These are phyloP conservation scores for Cicer chorassanicum DNA, from an alignment of 306 rosid species.

Conservation along the genomic window DNA sequence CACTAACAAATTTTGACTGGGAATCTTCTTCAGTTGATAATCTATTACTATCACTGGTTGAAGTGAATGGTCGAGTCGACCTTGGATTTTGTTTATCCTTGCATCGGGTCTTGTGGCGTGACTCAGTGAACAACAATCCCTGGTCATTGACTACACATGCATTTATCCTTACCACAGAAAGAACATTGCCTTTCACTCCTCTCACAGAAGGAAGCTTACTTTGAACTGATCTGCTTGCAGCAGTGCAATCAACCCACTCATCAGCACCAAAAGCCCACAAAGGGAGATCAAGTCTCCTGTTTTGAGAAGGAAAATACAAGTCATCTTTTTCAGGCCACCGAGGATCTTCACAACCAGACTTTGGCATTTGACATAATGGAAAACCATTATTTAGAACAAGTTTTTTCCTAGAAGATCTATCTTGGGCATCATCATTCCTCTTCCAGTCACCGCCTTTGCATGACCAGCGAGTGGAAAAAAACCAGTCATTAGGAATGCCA, in stretches of 20 bases:
- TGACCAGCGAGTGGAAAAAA: conserved; percentile 84
- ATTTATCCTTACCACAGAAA: conserved; percentile 90
- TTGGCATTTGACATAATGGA: conserved; percentile 84
- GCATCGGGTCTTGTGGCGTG: conserved; percentile 67
- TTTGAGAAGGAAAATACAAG: conserved; percentile 81
- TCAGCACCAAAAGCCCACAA: conserved; percentile 89
- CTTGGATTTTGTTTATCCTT: conserved; percentile 75
- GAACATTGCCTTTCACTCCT: conserved; percentile 85
- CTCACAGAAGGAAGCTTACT: conserved; percentile 59
- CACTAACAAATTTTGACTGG: conserved; percentile 54
- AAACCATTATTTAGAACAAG: conserved; percentile 83
- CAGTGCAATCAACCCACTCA: conserved; percentile 64
- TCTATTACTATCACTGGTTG: conserved; percentile 77
- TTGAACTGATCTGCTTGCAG: conserved; percentile 55
- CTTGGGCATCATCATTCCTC: conserved; percentile 86
- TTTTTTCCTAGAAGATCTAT: conserved; percentile 76
- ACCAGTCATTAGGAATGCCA: conserved; percentile 71
- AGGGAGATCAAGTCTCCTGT: conserved; percentile 87
- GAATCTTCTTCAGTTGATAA: conserved; percentile 80
- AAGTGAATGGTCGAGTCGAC: conserved; percentile 64
- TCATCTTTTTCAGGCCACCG: conserved; percentile 92
- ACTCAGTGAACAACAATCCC: conserved; percentile 81
- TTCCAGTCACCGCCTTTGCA: conserved; percentile 99
- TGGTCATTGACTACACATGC: conserved; percentile 92
- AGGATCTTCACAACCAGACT: conserved; percentile 93